These are phyloP conservation scores for Phialemonium atrogriseum DNA, from an alignment of 2,329 filamentous ascomycete genomes.

Conservation along the genomic window DNA sequence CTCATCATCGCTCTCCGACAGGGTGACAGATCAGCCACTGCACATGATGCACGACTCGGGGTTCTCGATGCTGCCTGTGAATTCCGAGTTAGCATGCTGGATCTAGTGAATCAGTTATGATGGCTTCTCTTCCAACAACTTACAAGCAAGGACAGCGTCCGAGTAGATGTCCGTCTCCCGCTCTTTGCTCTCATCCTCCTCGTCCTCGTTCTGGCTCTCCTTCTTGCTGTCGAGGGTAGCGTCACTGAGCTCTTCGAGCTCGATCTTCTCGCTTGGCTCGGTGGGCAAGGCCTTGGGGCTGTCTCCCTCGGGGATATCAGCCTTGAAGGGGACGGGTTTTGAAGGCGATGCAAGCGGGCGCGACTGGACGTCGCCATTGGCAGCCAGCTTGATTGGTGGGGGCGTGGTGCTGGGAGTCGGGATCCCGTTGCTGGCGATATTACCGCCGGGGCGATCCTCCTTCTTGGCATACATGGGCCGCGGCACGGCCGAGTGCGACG, in stretches of 20 bases:
- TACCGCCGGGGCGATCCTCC: slow-evolving; percentile 26
- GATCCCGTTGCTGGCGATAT: slow-evolving; percentile 44
- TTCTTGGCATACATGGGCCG: slow-evolving; percentile 58
- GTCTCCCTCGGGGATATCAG: slow-evolving; percentile 67
- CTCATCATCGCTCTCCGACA: slow-evolving; percentile 2
- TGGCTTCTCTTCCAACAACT: too few relatives aligned
- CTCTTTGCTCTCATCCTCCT: slow-evolving; percentile 60
- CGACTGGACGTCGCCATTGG: slow-evolving; percentile 32
- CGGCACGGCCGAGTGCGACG: slow-evolving; percentile 54
- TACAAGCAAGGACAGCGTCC: slow-evolving; percentile 81
- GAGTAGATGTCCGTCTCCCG: slow-evolving; percentile 92
- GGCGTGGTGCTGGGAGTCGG: slow-evolving; percentile 63
- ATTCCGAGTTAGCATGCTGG: slow-evolving; percentile 23
- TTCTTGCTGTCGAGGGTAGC: slow-evolving; percentile 43
- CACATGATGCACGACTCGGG: slow-evolving; percentile 95
- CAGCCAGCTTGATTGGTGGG: slow-evolving; percentile 35
- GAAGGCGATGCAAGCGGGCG: slow-evolving; percentile 48
- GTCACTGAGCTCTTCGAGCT: slow-evolving; percentile 57
- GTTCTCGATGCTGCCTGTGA: slow-evolving; percentile 84
- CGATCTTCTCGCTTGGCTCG: slow-evolving; percentile 55
- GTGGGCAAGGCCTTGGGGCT: slow-evolving; percentile 71
- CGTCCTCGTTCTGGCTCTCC: slow-evolving; percentile 62
- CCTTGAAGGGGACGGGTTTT: slow-evolving; percentile 63
- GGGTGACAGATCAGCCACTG: slow-evolving; percentile 58
- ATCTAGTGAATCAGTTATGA: background rate